Percentiles rank a stretch among this genome's conserved stretches.
Evolutionary conservation across 208 protist genomes (phyloP).

Genomic region (Leishmania turanica): DNA sequence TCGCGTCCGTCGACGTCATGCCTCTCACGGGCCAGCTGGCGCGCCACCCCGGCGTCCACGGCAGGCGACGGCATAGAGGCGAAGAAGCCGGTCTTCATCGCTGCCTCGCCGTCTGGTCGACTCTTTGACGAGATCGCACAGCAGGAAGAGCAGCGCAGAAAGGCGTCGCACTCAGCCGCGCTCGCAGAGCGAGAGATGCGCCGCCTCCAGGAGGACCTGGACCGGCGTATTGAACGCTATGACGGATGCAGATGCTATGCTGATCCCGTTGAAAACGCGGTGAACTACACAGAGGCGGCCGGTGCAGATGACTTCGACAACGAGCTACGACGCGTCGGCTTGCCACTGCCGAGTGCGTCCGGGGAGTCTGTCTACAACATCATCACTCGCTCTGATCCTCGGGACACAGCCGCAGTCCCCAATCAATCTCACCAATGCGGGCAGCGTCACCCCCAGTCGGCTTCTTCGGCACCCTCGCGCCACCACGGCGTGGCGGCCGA

Average conservation of each 20-base stretch:
- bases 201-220: conserved; percentile 26
- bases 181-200: conserved; percentile 16
- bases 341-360: conserved; percentile 17
- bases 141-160: conserved; percentile 46
- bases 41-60: background rate
- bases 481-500: background rate
- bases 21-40: conserved; percentile 32
- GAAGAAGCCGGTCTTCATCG: conserved; percentile 57
- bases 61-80: conserved; percentile 2
- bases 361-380: conserved; percentile 60
- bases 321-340: background rate
- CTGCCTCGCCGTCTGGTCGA: conserved; percentile 62
- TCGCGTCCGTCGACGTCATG: conserved; percentile 44
- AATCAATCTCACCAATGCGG: background rate
- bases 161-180: conserved; percentile 21
- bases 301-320: background rate
- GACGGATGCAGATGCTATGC: conserved; percentile 6
- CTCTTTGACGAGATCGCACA: conserved; percentile 82
- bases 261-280: conserved; percentile 7
- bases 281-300: background rate
- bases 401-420: background rate
- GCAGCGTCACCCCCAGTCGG: background rate
- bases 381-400: conserved; percentile 2
- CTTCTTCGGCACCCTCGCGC: background rate
- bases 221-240: conserved; percentile 28